These are phyloP conservation scores for Blepharisma stoltei DNA, from an alignment of 73 alveolate species.

Conservation along the genomic window DNA sequence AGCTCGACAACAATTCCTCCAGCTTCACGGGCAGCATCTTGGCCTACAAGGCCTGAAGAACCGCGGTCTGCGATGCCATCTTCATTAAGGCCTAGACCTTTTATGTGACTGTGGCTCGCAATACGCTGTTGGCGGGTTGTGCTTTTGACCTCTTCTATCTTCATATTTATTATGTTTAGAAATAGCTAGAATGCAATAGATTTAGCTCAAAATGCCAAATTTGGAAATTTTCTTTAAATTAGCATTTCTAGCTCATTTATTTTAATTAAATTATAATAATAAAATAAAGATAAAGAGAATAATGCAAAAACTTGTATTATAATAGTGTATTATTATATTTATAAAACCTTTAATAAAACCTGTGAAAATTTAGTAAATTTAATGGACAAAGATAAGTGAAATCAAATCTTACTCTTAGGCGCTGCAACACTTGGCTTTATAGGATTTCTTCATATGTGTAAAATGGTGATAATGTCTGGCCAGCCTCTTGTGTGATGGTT, in stretches of 20 bases:
- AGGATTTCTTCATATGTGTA: neutral
- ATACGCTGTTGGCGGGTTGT: conserved; percentile 98
- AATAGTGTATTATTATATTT: too few species aligned
- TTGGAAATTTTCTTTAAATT: neutral
- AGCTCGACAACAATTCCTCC: conserved; percentile 99
- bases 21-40: conserved; percentile 94
- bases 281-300: too few species aligned
- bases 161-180: conserved; percentile 45
- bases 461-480: too few species aligned
- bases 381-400: too few species aligned
- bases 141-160: conserved; percentile 98
- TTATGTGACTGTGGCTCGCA: conserved; percentile 97
- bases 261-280: too few species aligned
- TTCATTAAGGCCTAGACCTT: conserved; percentile 97
- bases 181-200: conserved; percentile 75
- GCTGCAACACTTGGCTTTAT: too few species aligned
- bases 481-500: too few species aligned
- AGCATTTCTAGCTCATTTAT: neutral
- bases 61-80: conserved; percentile 65
- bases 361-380: too few species aligned
- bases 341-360: too few species aligned
- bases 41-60: conserved; percentile 91
- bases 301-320: too few species aligned
- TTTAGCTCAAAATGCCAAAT: conserved; percentile 68
- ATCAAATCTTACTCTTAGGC: too few species aligned